phyloP scores from a whole-genome alignment of 306 rosid genomes.

The Begonia masoniana region DNA sequence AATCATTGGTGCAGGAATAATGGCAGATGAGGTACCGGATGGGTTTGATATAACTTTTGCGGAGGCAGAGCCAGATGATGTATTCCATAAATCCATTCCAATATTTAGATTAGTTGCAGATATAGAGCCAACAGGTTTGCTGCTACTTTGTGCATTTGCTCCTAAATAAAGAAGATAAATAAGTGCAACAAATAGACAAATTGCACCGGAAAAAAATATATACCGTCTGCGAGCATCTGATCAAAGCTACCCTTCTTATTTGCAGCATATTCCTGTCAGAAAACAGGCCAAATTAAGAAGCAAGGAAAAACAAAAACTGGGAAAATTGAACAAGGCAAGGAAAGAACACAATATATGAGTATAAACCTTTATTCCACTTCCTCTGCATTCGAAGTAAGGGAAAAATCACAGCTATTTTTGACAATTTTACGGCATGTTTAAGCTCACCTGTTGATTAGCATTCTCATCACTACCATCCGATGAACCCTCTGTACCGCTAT shows the following conservation, averaged over 20 bases:
- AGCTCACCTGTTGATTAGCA: slow-evolving; percentile 58
- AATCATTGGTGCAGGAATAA: slow-evolving; percentile 24
- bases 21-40: slow-evolving; percentile 38
- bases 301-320: too few species aligned
- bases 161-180: slow-evolving; percentile 23
- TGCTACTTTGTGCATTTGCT: slow-evolving; percentile 56
- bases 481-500: slow-evolving; percentile 83
- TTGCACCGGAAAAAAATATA: not conserved
- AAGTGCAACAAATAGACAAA: not conserved
- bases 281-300: not conserved
- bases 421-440: too few species aligned
- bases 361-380: too few species aligned
- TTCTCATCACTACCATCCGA: slow-evolving; percentile 85
- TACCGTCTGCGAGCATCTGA: slow-evolving; percentile 98
- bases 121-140: slow-evolving; percentile 18
- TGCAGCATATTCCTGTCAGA: slow-evolving; percentile 45
- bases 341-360: too few species aligned
- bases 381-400: too few species aligned
- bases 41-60: slow-evolving; percentile 48
- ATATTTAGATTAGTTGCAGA: slow-evolving; percentile 77
- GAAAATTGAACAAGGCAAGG: too few species aligned
- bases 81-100: slow-evolving; percentile 94
- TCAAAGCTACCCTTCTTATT: slow-evolving; percentile 83
- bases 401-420: too few species aligned
- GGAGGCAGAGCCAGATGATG: slow-evolving; percentile 31